Percentiles rank a stretch among this genome's conserved stretches.
These are phyloP conservation scores for Triticum timopheevii DNA, from an alignment of 176 grass and related monocot species.

Conservation along the genomic window DNA sequence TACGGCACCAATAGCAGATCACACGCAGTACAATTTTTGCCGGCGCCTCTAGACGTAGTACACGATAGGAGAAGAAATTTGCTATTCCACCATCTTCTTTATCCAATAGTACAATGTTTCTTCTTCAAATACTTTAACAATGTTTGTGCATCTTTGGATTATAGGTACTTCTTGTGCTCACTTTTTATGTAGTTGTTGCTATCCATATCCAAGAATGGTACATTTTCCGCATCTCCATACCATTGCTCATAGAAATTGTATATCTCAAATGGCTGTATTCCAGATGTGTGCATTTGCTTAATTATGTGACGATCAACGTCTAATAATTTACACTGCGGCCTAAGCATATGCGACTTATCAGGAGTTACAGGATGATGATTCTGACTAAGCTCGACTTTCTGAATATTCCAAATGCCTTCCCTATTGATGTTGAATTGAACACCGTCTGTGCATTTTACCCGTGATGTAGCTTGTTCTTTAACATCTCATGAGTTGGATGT, in stretches of 20 bases:
- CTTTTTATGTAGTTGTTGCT: not conserved
- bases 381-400: not conserved
- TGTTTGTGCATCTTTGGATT: not conserved
- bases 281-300: not conserved
- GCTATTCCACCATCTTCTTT: conserved; percentile 25
- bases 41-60: too few species aligned
- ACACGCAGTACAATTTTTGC: too few species aligned
- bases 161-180: not conserved
- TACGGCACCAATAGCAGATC: too few species aligned
- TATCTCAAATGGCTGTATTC: not conserved
- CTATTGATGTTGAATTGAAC: not conserved
- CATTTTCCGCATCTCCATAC: not conserved
- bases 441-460: not conserved
- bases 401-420: not conserved
- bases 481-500: not conserved
- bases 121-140: conserved; percentile 7
- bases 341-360: not conserved
- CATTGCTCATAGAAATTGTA: not conserved
- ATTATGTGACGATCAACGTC: not conserved
- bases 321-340: not conserved
- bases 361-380: not conserved
- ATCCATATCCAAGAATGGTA: not conserved
- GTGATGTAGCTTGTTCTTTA: not conserved
- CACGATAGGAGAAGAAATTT: too few species aligned
- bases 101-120: conserved; percentile 46